Evolutionary conservation across 1,284 basidiomycete genomes (phyloP), one percentile per base, ranked within the genome.

Genomic region (Apiotrichum veenhuisii): DNA sequence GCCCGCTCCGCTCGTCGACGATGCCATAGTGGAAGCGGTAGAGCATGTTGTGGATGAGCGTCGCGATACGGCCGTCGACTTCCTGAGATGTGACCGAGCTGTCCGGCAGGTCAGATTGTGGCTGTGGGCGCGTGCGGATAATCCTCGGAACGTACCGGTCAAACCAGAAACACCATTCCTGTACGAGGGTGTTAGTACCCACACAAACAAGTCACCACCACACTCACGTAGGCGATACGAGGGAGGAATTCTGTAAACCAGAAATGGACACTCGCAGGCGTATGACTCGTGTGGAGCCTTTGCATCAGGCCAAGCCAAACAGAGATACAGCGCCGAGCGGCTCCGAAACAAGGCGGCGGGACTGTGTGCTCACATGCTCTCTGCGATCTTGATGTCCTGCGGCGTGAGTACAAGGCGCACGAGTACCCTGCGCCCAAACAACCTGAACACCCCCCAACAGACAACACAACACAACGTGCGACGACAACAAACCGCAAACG

Each of bases 141-240:
- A 8, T 7, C 7, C 40, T 1, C 30, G 10, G 11, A n/a, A 52
- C 47, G 12, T 41, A 63, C 62, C 62, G 55, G 37, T 63, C 62
- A 25, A 55, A 61, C 62, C 62, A 63, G 44, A 61, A 61, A 30
- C 62, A 61, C 55, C 58, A 63, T 38, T 63, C 62, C 62, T 63
- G 58, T 22, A 3, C 36, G 25, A 8, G 25, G 18, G 23, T 37
- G 17, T 20, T 18, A 33, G 8, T 5, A 20, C 12, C 14, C 4
- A 3, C 11, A 15, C 25, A 2, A 5, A 8, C n/a, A 1, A 2
- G 26, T 11, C n/a, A 3, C 5, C 2, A 22, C 8, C 4, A 20
- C 18, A 52, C 59, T 27, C 37, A 55, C 59, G n/a, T 49, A 61
- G 23, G 40, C 52, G 26, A 58, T 58, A 17, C 57, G 56, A 0